Conservation (phyloP, 139 green algal species). For the Micromonas commoda region DNA sequence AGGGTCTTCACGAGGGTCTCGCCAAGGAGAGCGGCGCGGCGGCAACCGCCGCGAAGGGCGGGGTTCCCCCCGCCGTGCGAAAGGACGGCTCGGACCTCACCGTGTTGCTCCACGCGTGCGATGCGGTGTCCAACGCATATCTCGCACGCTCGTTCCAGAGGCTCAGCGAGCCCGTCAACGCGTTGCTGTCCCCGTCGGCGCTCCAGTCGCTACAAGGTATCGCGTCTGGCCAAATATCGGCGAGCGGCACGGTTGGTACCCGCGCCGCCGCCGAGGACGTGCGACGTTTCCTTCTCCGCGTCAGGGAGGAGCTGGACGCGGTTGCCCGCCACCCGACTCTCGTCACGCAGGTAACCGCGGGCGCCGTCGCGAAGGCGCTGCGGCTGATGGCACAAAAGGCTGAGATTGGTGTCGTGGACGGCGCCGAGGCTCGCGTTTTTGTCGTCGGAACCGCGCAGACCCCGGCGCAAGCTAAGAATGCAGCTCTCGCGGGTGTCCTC, state of each 20-base stretch:
- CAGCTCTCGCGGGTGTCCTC: neutral
- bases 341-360: neutral
- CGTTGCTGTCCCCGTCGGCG: conserved; percentile 49
- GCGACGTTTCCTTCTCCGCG: neutral
- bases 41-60: neutral
- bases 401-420: conserved; percentile 34
- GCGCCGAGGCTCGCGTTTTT: neutral
- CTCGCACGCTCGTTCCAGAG: conserved; percentile 49
- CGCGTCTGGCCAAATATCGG: neutral
- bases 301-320: conserved; percentile 4
- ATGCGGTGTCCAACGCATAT: conserved; percentile 63
- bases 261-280: neutral
- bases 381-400: conserved; percentile 28
- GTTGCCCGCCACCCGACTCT: neutral
- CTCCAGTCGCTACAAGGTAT: neutral
- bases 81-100: conserved; percentile 40
- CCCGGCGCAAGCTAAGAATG: neutral
- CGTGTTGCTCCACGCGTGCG: conserved; percentile 48
- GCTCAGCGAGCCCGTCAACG: conserved; percentile 60
- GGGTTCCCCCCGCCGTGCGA: conserved; percentile 38
- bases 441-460: neutral
- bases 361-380: conserved; percentile 31
- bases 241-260: neutral
- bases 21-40: conserved; percentile 46
- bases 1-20: conserved; percentile 56